A percentile compares a stretch with the other conserved stretches of the same genome.
Conservation (phyloP, 257 asterid genomes). For the Solanum pinnatisectum region DNA sequence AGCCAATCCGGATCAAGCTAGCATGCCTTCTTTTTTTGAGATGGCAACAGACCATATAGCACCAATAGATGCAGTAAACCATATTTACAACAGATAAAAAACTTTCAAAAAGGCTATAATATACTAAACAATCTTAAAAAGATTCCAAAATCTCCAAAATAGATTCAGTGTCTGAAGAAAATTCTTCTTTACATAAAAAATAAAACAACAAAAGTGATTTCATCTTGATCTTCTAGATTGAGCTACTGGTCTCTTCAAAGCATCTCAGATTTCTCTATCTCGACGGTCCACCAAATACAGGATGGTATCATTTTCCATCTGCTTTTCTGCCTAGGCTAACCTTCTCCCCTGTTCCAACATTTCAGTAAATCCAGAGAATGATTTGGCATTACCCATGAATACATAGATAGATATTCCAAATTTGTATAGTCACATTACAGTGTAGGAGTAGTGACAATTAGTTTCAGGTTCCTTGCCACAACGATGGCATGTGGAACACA, state of each 20-base stretch:
- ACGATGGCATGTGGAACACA: neutral
- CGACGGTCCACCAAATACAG: neutral
- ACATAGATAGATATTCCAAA: neutral
- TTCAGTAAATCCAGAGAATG: neutral
- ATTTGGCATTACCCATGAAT: neutral
- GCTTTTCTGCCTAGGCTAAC: neutral
- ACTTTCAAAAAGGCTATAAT: neutral
- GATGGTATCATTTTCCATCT: neutral
- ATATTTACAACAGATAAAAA: neutral
- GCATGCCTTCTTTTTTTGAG: neutral
- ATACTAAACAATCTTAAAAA: neutral
- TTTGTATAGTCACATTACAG: neutral
- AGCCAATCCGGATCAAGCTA: neutral
- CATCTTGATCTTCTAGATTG: neutral
- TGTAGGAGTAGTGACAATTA: neutral
- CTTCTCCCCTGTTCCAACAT: neutral
- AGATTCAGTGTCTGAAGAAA: neutral
- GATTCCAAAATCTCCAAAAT: neutral
- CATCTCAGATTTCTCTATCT: neutral
- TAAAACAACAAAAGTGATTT: neutral
- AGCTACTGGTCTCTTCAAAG: neutral
- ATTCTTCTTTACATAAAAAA: neutral
- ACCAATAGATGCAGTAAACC: neutral
- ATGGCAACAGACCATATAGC: neutral
- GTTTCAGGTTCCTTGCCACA: neutral